Base-by-base conservation (phyloP, 2,329 filamentous ascomycete genomes). In the Verticillium albo-atrum region DNA sequence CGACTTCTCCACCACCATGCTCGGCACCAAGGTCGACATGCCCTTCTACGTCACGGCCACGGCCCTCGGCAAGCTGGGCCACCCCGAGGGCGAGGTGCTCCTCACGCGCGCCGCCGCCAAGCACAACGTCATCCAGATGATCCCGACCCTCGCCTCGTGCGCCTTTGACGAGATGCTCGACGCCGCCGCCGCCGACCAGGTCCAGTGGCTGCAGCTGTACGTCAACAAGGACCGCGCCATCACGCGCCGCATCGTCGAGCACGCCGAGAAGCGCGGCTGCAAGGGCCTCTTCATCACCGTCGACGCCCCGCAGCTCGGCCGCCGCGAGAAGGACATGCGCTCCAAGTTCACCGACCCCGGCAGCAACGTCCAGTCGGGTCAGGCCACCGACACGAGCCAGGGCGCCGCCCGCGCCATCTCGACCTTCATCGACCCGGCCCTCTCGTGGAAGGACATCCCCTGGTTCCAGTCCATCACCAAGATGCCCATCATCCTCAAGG, bases 21-120 rank as follows among this genome's bases (percentile, higher is more conserved):
- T 99, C 20, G 94, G 93, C 64, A 88, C 89, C 35, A 92, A 90
- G 71, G 86, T 87, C 63, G 85, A 88, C 63, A 90, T 96, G 54
- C 95, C 95, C 25, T 96, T 97, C 78, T 99, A 99, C 77, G 89
- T 99, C 23, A 97, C 95, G 1, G 95, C 95, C 52, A 98, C 95
- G 6, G 95, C 95, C 0, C 84, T 99, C 7, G 95, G 95, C 66
- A 98, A 98, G 77, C 87, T 99, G 4, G 95, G 95, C 60, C 84
- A 99, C 72, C 90, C 90, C 0, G 95, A 98, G 74, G 95, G 95
- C 67, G 95, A 99, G 75, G 92, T 97, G 5, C 81, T 97, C 10
- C 83, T 99, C 60, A 98, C 95, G 0, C 84, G 88, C 60, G 92
- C 92, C 17, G 89, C 95, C 2, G 82, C 84, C 71, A 91, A 89